Evolutionary conservation across 768 basidiomycete genomes (phyloP).

Genomic region (Lentinus brumalis): DNA sequence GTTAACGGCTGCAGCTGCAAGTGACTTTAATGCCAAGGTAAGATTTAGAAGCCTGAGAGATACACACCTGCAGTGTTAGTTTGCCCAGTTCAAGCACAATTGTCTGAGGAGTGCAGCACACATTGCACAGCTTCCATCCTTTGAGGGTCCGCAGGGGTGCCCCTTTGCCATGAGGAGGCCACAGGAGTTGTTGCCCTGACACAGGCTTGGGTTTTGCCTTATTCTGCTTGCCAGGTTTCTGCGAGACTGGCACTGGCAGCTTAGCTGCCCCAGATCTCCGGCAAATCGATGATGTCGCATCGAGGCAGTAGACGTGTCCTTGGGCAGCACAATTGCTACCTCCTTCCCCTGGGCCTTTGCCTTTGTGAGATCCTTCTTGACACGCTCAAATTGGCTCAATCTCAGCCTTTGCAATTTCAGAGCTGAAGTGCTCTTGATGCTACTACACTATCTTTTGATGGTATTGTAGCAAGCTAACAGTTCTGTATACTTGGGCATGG

Average conservation of each 20-base stretch:
- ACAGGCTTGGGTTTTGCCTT: not conserved
- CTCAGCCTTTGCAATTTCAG: not conserved
- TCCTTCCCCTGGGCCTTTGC: not conserved
- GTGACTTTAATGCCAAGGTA: not conserved
- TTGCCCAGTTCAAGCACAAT: not conserved
- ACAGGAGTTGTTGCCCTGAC: not conserved
- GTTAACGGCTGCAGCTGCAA: not conserved
- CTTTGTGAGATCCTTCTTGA: not conserved
- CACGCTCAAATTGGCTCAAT: not conserved
- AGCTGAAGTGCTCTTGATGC: not conserved
- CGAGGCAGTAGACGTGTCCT: not conserved
- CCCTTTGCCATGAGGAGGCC: too few species aligned
- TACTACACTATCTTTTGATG: not conserved
- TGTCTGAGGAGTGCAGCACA: too few species aligned
- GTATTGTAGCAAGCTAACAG: not conserved
- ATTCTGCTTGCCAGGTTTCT: not conserved
- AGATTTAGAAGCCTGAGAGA: not conserved
- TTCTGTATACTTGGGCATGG: not conserved
- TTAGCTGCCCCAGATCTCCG: not conserved
- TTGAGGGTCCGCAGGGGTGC: too few species aligned
- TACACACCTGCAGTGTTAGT: not conserved
- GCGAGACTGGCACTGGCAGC: not conserved
- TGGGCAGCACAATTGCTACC: not conserved
- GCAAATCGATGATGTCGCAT: not conserved
- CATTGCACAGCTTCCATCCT: too few species aligned